Conservation (phyloP, 2,329 filamentous ascomycete genomes). For the Graphilbum ipis-grandicollis region DNA sequence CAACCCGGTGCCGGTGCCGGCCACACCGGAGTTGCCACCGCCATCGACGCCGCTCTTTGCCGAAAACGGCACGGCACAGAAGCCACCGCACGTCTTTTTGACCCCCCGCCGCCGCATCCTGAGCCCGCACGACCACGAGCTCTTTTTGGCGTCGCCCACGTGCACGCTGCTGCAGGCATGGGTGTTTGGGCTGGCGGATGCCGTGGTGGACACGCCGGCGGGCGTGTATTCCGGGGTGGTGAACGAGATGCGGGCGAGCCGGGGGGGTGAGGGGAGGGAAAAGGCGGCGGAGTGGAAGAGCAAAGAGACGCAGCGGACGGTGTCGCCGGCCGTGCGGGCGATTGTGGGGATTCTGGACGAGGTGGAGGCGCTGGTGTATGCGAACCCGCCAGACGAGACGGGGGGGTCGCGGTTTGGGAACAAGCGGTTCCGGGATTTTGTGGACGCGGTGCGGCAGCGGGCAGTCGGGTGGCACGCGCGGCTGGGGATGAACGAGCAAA, state of each 20-base stretch:
- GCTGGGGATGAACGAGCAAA: constrained; percentile 27
- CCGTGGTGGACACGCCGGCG: constrained; percentile 45
- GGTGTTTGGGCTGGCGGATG: constrained; percentile 72
- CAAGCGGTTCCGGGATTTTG: constrained; percentile 69
- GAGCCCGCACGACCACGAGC: constrained; percentile 59
- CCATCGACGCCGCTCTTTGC: constrained; percentile 18
- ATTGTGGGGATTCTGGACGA: constrained; percentile 56
- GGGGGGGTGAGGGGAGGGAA: neutral
- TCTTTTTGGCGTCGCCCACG: constrained; percentile 64
- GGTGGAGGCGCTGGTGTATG: constrained; percentile 46
- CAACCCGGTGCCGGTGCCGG: constrained; percentile 48
- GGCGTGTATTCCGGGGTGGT: constrained; percentile 15
- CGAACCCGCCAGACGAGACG: constrained; percentile 68
- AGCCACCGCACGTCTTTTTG: constrained; percentile 36
- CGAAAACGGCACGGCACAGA: neutral
- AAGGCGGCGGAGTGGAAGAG: neutral
- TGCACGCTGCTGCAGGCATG: constrained; percentile 66
- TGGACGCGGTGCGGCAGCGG: constrained; percentile 48
- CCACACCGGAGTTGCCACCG: constrained; percentile 55
- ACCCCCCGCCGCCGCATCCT: constrained; percentile 65
- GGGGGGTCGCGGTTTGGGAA: constrained; percentile 89
- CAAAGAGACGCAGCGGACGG: constrained; percentile 17
- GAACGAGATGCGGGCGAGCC: neutral
- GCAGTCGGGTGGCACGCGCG: constrained; percentile 43
- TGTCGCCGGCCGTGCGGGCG: constrained; percentile 45